These are phyloP conservation scores for Penicillium sp. DNA, from an alignment of 2,329 filamentous ascomycete species.

Conservation along the genomic window DNA sequence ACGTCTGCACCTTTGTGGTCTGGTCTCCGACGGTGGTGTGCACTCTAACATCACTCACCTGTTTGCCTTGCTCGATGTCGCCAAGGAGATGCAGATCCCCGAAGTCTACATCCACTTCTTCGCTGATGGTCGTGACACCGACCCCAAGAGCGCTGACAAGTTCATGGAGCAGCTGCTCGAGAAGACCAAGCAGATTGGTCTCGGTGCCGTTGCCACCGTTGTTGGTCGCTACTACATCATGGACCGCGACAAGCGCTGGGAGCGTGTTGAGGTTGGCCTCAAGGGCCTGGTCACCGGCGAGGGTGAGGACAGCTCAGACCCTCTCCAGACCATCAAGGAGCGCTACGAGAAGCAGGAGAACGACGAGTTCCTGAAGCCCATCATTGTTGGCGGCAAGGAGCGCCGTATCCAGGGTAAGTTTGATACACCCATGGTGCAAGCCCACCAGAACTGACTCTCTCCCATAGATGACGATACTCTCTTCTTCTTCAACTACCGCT, in stretches of 20 bases:
- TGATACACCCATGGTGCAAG: background rate
- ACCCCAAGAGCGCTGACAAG: slow-evolving; percentile 86
- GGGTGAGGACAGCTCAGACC: slow-evolving; percentile 82
- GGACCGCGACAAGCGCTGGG: slow-evolving; percentile 99
- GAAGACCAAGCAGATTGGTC: slow-evolving; percentile 77
- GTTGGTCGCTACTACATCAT: slow-evolving; percentile 98
- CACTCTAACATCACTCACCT: slow-evolving; percentile 96
- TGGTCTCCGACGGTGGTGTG: slow-evolving; percentile 94
- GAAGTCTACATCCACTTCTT: slow-evolving; percentile 99
- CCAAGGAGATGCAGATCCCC: slow-evolving; percentile 83
- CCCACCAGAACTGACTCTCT: slow-evolving; percentile 19
- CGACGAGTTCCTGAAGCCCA: slow-evolving; percentile 98
- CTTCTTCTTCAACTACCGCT: slow-evolving; percentile 99
- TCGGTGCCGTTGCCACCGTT: slow-evolving; percentile 86
- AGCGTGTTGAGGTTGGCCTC: slow-evolving; percentile 84
- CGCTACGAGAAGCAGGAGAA: slow-evolving; percentile 86
- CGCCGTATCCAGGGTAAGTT: slow-evolving; percentile 75
- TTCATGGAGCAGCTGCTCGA: slow-evolving; percentile 87
- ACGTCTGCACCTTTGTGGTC: slow-evolving; percentile 85
- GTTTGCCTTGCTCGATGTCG: slow-evolving; percentile 81
- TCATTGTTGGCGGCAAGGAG: slow-evolving; percentile 87
- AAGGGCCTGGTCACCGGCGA: slow-evolving; percentile 84
- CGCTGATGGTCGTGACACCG: slow-evolving; percentile 94
- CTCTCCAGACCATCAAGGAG: slow-evolving; percentile 81
- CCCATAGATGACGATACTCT: slow-evolving; percentile 79